Conservation (phyloP, 371 early-diverging fungal genomes). For the Rhizopus sp. region DNA sequence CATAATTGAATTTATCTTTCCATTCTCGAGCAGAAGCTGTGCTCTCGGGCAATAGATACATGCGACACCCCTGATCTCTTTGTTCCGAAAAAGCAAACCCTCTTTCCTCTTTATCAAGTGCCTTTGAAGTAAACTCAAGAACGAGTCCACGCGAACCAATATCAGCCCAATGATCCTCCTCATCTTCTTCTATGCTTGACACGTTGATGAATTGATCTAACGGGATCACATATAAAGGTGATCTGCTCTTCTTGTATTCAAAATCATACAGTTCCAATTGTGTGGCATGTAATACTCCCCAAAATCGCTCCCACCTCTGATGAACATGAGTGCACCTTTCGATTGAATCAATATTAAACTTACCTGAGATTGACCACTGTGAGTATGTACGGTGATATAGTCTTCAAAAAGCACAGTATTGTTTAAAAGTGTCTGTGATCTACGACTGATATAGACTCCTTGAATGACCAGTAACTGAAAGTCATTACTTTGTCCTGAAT, state of each 20-base stretch:
- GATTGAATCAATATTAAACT: slow-evolving; percentile 2
- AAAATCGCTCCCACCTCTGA: slow-evolving; percentile 35
- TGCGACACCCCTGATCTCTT: slow-evolving; percentile 23
- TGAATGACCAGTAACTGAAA: slow-evolving; percentile 31
- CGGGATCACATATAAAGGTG: slow-evolving; percentile 26
- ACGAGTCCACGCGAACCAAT: slow-evolving; percentile 29
- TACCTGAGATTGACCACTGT: slow-evolving; percentile 28
- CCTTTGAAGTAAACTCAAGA: slow-evolving; percentile 28
- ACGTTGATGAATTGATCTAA: slow-evolving; percentile 26
- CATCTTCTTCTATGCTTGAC: slow-evolving; percentile 21
- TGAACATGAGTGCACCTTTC: neutral
- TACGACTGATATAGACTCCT: slow-evolving; percentile 27
- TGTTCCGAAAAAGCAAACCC: slow-evolving; percentile 10
- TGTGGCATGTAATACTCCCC: slow-evolving; percentile 37
- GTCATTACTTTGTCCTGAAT: slow-evolving; percentile 15
- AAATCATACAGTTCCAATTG: slow-evolving; percentile 38
- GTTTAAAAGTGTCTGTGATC: slow-evolving; percentile 28
- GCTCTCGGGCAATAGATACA: slow-evolving; percentile 33
- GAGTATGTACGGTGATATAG: slow-evolving; percentile 32
- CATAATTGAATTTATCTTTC: slow-evolving; percentile 30
- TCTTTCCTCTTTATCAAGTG: slow-evolving; percentile 14
- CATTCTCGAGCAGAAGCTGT: slow-evolving; percentile 26
- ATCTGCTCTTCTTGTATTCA: slow-evolving; percentile 32
- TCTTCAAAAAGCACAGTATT: slow-evolving; percentile 29
- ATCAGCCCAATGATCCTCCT: slow-evolving; percentile 23